Conservation (phyloP, 805 yeast species). For the Blastobotrys robertii region DNA sequence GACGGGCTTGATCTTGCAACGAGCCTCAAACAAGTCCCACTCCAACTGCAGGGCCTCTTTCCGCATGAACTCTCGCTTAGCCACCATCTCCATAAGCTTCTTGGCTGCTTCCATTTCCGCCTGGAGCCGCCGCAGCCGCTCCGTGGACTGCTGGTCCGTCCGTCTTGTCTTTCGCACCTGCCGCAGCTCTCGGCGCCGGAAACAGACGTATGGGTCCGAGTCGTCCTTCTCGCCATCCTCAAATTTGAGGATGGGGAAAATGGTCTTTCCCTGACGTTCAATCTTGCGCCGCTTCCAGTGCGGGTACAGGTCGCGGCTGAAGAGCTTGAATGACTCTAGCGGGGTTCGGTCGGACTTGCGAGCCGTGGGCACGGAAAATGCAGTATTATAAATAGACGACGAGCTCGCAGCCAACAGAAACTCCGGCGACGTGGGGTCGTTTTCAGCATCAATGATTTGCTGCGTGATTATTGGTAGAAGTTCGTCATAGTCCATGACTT, state of each 20-base stretch:
- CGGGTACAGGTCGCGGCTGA: conserved; percentile 60
- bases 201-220: conserved; percentile 88
- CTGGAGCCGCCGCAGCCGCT: conserved; percentile 63
- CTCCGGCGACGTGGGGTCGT: conserved; percentile 38
- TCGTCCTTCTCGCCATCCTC: conserved; percentile 89
- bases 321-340: conserved; percentile 28
- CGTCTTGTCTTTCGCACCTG: conserved; percentile 95
- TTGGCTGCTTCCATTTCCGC: conserved; percentile 70
- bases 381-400: conserved; percentile 14
- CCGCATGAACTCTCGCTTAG: conserved; percentile 62
- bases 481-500: conserved; percentile 62
- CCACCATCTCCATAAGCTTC: conserved; percentile 55
- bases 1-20: conserved; percentile 60
- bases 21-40: conserved; percentile 54
- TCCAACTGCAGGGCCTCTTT: conserved; percentile 55
- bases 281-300: conserved; percentile 78
- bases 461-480: conserved; percentile 39
- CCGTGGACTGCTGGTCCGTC: conserved; percentile 84
- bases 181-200: conserved; percentile 89
- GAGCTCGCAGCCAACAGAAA: conserved; percentile 13
- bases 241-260: conserved; percentile 68
- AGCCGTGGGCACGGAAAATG: conserved; percentile 15
- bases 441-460: conserved; percentile 38
- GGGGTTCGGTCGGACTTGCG: conserved; percentile 15
- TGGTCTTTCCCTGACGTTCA: conserved; percentile 54